Percentiles rank a stretch among this genome's conserved stretches.
Conservation (phyloP, 768 basidiomycete species). For the Cystoderma amianthinum region DNA sequence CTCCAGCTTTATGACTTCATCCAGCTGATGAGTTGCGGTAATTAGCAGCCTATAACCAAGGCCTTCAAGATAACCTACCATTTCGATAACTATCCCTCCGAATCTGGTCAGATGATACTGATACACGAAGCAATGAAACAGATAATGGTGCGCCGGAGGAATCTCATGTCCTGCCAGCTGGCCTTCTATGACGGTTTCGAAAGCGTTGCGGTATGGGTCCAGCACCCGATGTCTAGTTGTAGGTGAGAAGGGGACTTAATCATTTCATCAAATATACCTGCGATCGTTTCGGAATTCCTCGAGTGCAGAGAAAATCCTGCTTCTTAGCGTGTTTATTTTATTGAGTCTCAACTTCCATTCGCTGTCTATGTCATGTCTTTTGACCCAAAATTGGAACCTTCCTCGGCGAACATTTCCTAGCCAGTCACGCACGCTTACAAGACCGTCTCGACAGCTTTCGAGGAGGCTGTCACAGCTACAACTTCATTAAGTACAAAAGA, state of each 20-base stretch:
- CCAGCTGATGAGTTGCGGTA: slow-evolving; percentile 37
- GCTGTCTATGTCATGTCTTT: slow-evolving; percentile 18
- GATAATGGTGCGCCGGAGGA: slow-evolving; percentile 55
- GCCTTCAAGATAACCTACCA: slow-evolving; percentile 21
- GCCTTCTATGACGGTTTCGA: slow-evolving; percentile 22
- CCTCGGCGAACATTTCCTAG: slow-evolving; percentile 29
- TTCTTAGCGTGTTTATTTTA: slow-evolving; percentile 27
- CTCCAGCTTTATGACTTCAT: slow-evolving; percentile 52
- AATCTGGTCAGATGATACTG: slow-evolving; percentile 48
- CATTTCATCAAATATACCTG: slow-evolving; percentile 40
- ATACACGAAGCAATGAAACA: slow-evolving; percentile 73
- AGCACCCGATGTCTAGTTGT: slow-evolving; percentile 37
- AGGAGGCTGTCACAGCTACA: slow-evolving; percentile 51
- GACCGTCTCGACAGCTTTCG: slow-evolving; percentile 27
- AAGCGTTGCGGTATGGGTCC: slow-evolving; percentile 52
- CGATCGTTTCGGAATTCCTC: slow-evolving; percentile 40
- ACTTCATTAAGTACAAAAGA: too few relatives aligned
- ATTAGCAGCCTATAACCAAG: background rate
- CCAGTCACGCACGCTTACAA: slow-evolving; percentile 44
- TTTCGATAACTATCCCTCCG: slow-evolving; percentile 26
- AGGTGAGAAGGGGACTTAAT: background rate
- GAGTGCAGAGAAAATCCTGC: slow-evolving; percentile 26
- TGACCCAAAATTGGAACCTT: slow-evolving; percentile 28
- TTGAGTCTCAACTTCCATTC: slow-evolving; percentile 23
- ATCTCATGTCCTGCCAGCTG: slow-evolving; percentile 23